Base-by-base conservation (phyloP, 768 basidiomycete species). In the Tricholoma matsutake region DNA sequence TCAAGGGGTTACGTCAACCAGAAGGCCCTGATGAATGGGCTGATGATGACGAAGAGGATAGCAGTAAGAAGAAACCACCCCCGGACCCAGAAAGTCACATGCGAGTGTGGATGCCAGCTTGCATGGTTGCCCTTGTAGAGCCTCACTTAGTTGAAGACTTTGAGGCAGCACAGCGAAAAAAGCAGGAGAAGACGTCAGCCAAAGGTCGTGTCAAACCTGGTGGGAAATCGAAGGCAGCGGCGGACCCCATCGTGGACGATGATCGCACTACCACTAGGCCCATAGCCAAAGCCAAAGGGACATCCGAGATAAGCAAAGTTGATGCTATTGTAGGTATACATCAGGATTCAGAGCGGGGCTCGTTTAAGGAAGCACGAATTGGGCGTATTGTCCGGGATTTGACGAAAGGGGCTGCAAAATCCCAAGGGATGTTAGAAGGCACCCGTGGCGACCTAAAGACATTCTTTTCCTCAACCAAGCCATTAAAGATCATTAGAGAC, bases 71-170 rank as follows among this genome's bases (percentile, higher is more conserved):
- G 61, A 78, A 76, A 43, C 41, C 72, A 25, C 73, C 83, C 3
- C 75, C 79, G 2, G 81, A 85, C 63, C 87, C 87, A 0, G 73
- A 77, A n/a, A 80, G 76, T 53, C 82, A 83, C 58, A 70, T 87
- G 54, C 80, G 88, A 13, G 70, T 94, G 10, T 96, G 94, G 94
- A 82, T 94, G 73, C 91, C 94, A 0, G 92, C 89, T 22, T 86
- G 81, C 57, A 88, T 96, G 80, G 82, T 95, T 10, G 73, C 77
- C 11, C 71, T 85, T 32, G 91, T 83, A 2, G 88, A 86, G 61
- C 89, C 92, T 8, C 73, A 74, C 3, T 69, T 96, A 22, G 87
- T 88, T 4, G 73, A 81, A 45, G 80, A 80, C 16, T 94, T 81
- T 63, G 85, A 91, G 60, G 80, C 77, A 10, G 65, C 67, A 14